These are phyloP conservation scores for Cystofilobasidium macerans DNA, from an alignment of 768 basidiomycete genomes.

Conservation along the genomic window DNA sequence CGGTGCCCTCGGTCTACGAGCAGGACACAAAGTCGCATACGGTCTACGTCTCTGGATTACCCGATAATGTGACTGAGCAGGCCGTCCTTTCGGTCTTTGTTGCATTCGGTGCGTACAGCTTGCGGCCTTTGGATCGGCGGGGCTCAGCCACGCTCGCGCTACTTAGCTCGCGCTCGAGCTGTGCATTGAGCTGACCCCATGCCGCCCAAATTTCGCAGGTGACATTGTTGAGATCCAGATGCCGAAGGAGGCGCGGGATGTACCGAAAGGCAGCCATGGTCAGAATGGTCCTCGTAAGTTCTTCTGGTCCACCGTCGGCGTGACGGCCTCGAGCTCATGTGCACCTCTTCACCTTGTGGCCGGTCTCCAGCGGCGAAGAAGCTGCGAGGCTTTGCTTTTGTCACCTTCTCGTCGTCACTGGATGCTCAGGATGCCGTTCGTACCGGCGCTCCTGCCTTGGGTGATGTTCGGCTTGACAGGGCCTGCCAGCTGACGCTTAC, in stretches of 20 bases:
- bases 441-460: neutral
- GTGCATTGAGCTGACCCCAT: no score
- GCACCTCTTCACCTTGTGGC: neutral
- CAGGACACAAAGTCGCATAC: slow-evolving; percentile 20
- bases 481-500: neutral
- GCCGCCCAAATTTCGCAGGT: neutral
- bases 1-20: slow-evolving; percentile 3
- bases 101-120: slow-evolving; percentile 13
- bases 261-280: no score
- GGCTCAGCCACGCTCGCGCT: neutral
- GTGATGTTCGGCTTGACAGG: neutral
- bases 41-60: slow-evolving; percentile 19
- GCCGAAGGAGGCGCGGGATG: neutral
- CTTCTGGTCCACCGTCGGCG: no score
- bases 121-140: no score
- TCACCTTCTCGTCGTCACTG: slow-evolving; percentile 5
- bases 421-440: slow-evolving; percentile 3
- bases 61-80: slow-evolving; percentile 16
- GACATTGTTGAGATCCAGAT: slow-evolving; percentile 17
- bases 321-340: neutral
- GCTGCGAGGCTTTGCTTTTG: slow-evolving; percentile 1
- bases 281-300: no score
- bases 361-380: neutral
- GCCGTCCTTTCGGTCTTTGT: slow-evolving; percentile 19
- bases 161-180: neutral